Percentiles rank a stretch among this genome's conserved stretches.
Evolutionary conservation across 2,329 filamentous ascomycete genomes (phyloP).

Genomic region (Fusarium sp.): DNA sequence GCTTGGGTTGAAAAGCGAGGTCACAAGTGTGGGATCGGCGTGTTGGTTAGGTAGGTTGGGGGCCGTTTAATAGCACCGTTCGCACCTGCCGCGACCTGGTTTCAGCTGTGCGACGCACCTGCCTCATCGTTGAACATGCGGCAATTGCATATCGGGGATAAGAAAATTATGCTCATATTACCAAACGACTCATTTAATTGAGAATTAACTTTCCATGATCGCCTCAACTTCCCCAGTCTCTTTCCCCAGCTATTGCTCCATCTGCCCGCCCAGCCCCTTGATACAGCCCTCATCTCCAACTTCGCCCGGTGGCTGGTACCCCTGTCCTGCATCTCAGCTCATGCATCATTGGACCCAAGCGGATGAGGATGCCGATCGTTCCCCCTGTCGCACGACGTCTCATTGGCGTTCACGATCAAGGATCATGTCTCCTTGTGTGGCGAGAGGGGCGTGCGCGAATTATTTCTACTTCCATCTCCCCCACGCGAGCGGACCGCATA

Average conservation of each 20-base stretch:
- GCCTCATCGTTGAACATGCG: neutral
- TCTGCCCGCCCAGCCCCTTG: neutral
- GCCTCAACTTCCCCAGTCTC: neutral
- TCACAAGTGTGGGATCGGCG: neutral
- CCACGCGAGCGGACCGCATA: neutral
- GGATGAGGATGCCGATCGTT: neutral
- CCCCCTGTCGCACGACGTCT: neutral
- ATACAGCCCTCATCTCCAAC: neutral
- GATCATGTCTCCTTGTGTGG: neutral
- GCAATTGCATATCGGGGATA: neutral
- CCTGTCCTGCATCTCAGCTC: neutral
- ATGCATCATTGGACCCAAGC: neutral
- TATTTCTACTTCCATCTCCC: conserved; percentile 3
- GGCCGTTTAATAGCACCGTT: neutral
- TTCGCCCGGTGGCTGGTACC: neutral
- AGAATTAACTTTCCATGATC: neutral
- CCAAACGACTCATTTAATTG: neutral
- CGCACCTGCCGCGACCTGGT: neutral
- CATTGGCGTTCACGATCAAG: neutral
- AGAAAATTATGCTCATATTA: neutral
- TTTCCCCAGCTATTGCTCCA: neutral
- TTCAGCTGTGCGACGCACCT: neutral
- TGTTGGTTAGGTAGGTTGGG: neutral
- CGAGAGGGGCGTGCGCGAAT: neutral
- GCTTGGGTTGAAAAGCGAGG: neutral